Evolutionary conservation across 768 basidiomycete species (phyloP).

Genomic region (Termitomyces sp.): DNA sequence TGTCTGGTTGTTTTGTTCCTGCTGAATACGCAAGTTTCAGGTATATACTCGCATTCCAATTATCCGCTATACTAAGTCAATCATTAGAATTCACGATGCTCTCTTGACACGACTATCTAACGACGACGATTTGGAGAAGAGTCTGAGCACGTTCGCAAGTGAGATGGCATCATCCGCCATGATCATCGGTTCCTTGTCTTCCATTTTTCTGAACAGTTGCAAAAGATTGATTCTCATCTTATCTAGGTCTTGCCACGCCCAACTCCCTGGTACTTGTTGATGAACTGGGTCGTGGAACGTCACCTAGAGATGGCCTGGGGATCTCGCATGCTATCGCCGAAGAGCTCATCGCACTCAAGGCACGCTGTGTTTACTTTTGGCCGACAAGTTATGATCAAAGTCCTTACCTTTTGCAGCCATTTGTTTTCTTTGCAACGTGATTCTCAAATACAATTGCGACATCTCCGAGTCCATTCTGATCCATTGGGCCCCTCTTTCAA

Average conservation of each 20-base stretch:
- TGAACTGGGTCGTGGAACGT: slow-evolving; percentile 91
- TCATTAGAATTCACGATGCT: slow-evolving; percentile 68
- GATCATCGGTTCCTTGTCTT: slow-evolving; percentile 64
- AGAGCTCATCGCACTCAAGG: slow-evolving; percentile 65
- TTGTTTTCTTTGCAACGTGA: slow-evolving; percentile 90
- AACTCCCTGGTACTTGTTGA: slow-evolving; percentile 83
- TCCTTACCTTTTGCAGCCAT: slow-evolving; percentile 45
- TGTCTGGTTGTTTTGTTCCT: slow-evolving; percentile 90
- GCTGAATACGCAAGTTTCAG: slow-evolving; percentile 91
- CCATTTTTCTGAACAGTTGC: not conserved
- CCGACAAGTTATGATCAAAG: not conserved
- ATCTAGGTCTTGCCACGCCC: slow-evolving; percentile 61
- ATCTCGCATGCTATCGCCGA: slow-evolving; percentile 84
- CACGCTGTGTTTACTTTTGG: slow-evolving; percentile 23
- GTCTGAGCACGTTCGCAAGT: slow-evolving; percentile 89
- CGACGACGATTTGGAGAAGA: slow-evolving; percentile 89
- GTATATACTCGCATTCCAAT: slow-evolving; percentile 25
- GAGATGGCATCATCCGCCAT: slow-evolving; percentile 93
- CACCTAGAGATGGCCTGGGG: slow-evolving; percentile 76
- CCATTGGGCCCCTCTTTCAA: slow-evolving; percentile 19
- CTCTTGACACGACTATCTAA: slow-evolving; percentile 88
- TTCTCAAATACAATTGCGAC: slow-evolving; percentile 9
- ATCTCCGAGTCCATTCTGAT: not conserved
- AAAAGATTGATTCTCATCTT: not conserved
- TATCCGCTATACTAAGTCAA: not conserved